A percentile compares a stretch with the other conserved stretches of the same genome.
These are phyloP conservation scores for Phialophora chinensis DNA, from an alignment of 2,329 filamentous ascomycete genomes.

Conservation along the genomic window DNA sequence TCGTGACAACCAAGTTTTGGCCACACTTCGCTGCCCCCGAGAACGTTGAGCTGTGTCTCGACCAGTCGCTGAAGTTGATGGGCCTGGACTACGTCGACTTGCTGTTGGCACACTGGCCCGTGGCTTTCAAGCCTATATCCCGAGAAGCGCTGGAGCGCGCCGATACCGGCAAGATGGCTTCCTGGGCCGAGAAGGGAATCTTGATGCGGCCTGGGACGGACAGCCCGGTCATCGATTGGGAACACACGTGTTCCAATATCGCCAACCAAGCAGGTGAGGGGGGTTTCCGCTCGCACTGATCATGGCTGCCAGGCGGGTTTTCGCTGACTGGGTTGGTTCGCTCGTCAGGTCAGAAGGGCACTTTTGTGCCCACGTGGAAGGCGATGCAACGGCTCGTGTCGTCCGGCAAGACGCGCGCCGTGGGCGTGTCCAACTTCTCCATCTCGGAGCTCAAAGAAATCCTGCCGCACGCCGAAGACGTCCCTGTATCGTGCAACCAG, in stretches of 20 bases:
- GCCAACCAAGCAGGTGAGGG: slow-evolving; percentile 23
- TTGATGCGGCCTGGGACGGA: slow-evolving; percentile 2
- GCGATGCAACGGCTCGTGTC: slow-evolving; percentile 66
- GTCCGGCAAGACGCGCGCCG: slow-evolving; percentile 69
- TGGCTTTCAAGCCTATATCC: slow-evolving; percentile 42
- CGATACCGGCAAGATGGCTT: slow-evolving; percentile 4
- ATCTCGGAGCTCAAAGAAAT: slow-evolving; percentile 57
- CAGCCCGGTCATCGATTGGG: slow-evolving; percentile 21
- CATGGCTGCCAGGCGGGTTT: too few relatives aligned
- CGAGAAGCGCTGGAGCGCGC: slow-evolving; percentile 25
- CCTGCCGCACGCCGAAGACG: slow-evolving; percentile 50
- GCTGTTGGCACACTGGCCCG: slow-evolving; percentile 64
- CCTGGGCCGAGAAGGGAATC: slow-evolving; percentile 22
- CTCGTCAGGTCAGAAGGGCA: slow-evolving; percentile 22
- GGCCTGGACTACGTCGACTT: slow-evolving; percentile 73
- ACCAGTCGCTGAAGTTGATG: slow-evolving; percentile 68
- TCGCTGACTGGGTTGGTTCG: background rate
- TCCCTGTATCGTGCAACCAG: slow-evolving; percentile 52
- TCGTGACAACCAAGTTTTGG: slow-evolving; percentile 61
- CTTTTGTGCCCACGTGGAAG: slow-evolving; percentile 61
- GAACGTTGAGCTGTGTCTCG: slow-evolving; percentile 57
- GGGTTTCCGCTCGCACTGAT: too few relatives aligned
- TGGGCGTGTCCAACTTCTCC: slow-evolving; percentile 79
- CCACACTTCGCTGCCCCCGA: slow-evolving; percentile 58
- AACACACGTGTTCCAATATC: slow-evolving; percentile 24